Percentiles rank a stretch among this genome's conserved stretches.
phyloP scores from a whole-genome alignment of 2,329 filamentous ascomycete genomes.

The Cadophora sp. region DNA sequence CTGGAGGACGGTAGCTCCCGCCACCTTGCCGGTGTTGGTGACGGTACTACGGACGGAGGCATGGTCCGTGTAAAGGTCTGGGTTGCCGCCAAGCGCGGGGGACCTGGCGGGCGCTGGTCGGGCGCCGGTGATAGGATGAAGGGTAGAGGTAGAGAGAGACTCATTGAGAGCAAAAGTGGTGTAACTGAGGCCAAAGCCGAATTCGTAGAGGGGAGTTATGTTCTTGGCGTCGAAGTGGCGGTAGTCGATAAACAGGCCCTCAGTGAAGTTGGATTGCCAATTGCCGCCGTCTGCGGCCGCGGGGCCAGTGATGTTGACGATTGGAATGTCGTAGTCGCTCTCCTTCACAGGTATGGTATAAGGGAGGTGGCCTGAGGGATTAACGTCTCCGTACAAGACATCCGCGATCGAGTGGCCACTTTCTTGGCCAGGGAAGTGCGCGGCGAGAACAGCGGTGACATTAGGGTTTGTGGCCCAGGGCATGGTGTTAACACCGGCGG shows the following conservation, averaged over 20 bases:
- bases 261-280: constrained; percentile 55
- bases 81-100: constrained; percentile 31
- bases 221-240: constrained; percentile 52
- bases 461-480: constrained; percentile 69
- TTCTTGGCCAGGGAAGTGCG: constrained; percentile 83
- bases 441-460: constrained; percentile 78
- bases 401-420: constrained; percentile 80
- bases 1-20: constrained; percentile 71
- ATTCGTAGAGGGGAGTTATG: constrained; percentile 45
- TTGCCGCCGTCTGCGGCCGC: no score
- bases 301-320: constrained; percentile 69
- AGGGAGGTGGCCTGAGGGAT: constrained; percentile 69
- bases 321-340: constrained; percentile 61
- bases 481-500: constrained; percentile 68
- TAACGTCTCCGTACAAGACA: constrained; percentile 77
- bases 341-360: constrained; percentile 58
- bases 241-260: constrained; percentile 58
- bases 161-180: constrained; percentile 76
- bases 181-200: constrained; percentile 68
- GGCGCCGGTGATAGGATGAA: constrained; percentile 11
- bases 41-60: constrained; percentile 64
- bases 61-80: constrained; percentile 27
- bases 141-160: constrained; percentile 43
- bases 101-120: constrained; percentile 7
- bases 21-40: constrained; percentile 65